phyloP scores from a whole-genome alignment of 2,329 filamentous ascomycete species.

The Neofusicoccum laricinum region DNA sequence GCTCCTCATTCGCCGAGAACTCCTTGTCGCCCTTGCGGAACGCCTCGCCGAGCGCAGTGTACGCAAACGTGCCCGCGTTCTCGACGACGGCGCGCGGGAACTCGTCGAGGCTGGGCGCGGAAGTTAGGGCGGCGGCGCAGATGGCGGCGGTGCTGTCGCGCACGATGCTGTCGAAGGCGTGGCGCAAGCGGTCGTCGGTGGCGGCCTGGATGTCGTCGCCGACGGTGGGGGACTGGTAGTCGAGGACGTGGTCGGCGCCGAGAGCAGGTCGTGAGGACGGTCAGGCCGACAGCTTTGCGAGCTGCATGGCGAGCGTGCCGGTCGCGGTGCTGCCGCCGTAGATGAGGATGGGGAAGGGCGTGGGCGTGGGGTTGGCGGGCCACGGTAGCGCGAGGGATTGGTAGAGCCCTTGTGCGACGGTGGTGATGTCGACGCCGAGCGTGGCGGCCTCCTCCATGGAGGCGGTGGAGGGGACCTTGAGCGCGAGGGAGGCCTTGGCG shows the following conservation, averaged over 20 bases:
- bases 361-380: slow-evolving; percentile 32
- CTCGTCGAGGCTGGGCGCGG: slow-evolving; percentile 18
- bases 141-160: slow-evolving; percentile 37
- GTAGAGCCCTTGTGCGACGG: slow-evolving; percentile 50
- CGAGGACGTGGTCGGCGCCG: slow-evolving; percentile 31
- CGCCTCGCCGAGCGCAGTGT: slow-evolving; percentile 42
- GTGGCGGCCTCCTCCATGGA: slow-evolving; percentile 54
- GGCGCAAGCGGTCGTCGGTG: slow-evolving; percentile 42
- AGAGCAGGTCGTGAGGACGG: slow-evolving; percentile 14
- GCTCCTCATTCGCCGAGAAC: slow-evolving; percentile 21
- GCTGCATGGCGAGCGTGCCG: slow-evolving; percentile 50
- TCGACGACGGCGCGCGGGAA: slow-evolving; percentile 45
- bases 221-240: slow-evolving; percentile 49
- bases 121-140: slow-evolving; percentile 40
- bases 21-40: slow-evolving; percentile 22
- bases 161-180: slow-evolving; percentile 51
- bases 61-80: slow-evolving; percentile 39
- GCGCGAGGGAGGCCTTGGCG: slow-evolving; percentile 49
- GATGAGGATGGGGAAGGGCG: slow-evolving; percentile 44
- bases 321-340: slow-evolving; percentile 53
- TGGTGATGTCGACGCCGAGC: slow-evolving; percentile 50
- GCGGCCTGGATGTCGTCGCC: slow-evolving; percentile 46
- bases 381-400: slow-evolving; percentile 37
- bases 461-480: slow-evolving; percentile 47
- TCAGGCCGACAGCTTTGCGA: slow-evolving; percentile 26